Evolutionary conservation across 2,329 filamentous ascomycete genomes (phyloP).

Genomic region (Phialophora tarda): DNA sequence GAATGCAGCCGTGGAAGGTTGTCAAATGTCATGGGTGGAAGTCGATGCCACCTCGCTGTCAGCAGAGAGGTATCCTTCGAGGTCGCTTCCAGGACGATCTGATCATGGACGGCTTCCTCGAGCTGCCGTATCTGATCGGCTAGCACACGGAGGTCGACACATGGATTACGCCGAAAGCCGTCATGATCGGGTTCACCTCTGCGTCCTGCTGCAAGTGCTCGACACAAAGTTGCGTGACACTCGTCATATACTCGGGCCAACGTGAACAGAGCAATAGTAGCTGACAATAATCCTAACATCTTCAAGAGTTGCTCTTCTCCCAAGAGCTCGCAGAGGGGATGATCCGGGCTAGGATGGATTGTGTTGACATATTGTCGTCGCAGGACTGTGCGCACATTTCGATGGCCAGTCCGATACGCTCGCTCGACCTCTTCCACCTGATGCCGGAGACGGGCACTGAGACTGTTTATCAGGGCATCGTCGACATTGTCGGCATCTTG

Average conservation of each 20-base stretch:
- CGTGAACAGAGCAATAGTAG: slow-evolving; percentile 28
- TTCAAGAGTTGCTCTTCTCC: slow-evolving; percentile 26
- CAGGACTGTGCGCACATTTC: slow-evolving; percentile 33
- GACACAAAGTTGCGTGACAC: slow-evolving; percentile 33
- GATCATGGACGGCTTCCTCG: slow-evolving; percentile 21
- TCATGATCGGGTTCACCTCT: slow-evolving; percentile 24
- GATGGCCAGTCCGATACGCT: slow-evolving; percentile 25
- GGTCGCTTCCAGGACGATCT: slow-evolving; percentile 25
- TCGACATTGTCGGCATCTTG: slow-evolving; percentile 22
- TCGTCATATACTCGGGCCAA: slow-evolving; percentile 37
- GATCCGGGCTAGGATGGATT: slow-evolving; percentile 19
- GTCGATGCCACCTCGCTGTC: slow-evolving; percentile 23
- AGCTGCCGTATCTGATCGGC: slow-evolving; percentile 21
- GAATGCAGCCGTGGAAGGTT: slow-evolving; percentile 28
- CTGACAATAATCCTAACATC: slow-evolving; percentile 21
- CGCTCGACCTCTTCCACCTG: slow-evolving; percentile 21
- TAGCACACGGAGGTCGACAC: slow-evolving; percentile 27
- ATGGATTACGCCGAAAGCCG: slow-evolving; percentile 23
- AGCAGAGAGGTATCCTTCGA: slow-evolving; percentile 10
- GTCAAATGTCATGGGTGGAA: slow-evolving; percentile 34
- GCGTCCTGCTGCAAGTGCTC: slow-evolving; percentile 16
- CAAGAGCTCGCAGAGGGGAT: slow-evolving; percentile 27
- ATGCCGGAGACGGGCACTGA: slow-evolving; percentile 21
- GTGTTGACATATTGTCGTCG: slow-evolving; percentile 30
- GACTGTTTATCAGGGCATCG: slow-evolving; percentile 23